These are phyloP conservation scores for Ustilaginoidea virens DNA, from an alignment of 2,329 filamentous ascomycete genomes.

Conservation along the genomic window DNA sequence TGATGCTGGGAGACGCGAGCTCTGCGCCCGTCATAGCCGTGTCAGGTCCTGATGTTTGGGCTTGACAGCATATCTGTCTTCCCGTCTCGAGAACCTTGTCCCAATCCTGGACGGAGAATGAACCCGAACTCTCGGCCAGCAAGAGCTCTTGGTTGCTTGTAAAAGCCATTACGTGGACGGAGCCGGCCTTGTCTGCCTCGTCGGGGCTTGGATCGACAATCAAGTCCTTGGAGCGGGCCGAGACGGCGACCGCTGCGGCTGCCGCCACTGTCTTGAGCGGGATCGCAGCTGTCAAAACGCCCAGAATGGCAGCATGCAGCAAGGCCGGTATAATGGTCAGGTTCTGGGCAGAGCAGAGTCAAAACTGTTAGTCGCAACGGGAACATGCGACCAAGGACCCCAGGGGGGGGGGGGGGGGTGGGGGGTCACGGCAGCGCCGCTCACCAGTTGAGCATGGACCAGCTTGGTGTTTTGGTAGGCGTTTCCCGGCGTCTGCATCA, in stretches of 20 bases:
- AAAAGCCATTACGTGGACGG: constrained; percentile 73
- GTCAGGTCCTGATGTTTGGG: constrained; percentile 22
- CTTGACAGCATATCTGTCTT: constrained; percentile 45
- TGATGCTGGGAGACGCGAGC: constrained; percentile 31
- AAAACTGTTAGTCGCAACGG: too few species aligned
- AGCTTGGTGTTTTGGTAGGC: constrained; percentile 46
- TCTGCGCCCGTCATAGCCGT: constrained; percentile 29
- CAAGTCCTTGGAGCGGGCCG: constrained; percentile 24
- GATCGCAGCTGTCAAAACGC: constrained; percentile 68
- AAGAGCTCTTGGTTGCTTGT: constrained; percentile 59
- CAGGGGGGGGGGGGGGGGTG: too few species aligned
- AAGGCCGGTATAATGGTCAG: constrained; percentile 68
- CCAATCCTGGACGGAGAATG: constrained; percentile 65
- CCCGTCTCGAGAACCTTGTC: constrained; percentile 51
- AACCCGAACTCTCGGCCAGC: constrained; percentile 67
- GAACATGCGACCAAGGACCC: too few species aligned
- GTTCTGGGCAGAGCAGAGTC: constrained; percentile 36
- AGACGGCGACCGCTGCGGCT: constrained; percentile 47
- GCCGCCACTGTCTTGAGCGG: constrained; percentile 62
- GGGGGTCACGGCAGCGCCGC: too few species aligned
- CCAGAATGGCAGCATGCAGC: constrained; percentile 62
- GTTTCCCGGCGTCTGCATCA: constrained; percentile 53
- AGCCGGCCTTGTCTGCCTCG: constrained; percentile 46
- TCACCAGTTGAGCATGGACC: constrained; percentile 43
- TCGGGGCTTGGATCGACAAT: constrained; percentile 46